Evolutionary conservation across 1,139 yeast species (phyloP).

Genomic region (Pichia sp.): DNA sequence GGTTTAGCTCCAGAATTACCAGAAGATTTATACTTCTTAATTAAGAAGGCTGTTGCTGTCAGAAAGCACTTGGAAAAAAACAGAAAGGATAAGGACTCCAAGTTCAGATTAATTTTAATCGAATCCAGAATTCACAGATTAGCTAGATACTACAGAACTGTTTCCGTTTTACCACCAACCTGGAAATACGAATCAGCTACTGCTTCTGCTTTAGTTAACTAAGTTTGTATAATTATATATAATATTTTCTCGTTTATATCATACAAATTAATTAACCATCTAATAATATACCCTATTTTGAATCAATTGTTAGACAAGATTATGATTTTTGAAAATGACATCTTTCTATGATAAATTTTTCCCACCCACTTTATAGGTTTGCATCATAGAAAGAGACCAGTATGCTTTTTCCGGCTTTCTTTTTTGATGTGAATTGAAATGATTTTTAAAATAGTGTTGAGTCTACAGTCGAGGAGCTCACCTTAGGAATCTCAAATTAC

Average conservation of each 20-base stretch:
- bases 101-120: slow-evolving; percentile 99
- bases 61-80: slow-evolving; percentile 99
- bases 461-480: too few relatives aligned
- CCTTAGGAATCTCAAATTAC: too few relatives aligned
- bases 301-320: neutral
- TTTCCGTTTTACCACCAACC: slow-evolving; percentile 98
- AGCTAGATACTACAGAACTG: slow-evolving; percentile 99
- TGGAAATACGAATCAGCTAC: slow-evolving; percentile 99
- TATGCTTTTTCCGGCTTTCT: too few relatives aligned
- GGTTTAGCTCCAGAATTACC: slow-evolving; percentile 99
- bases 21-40: slow-evolving; percentile 98
- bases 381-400: too few relatives aligned
- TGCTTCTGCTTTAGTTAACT: slow-evolving; percentile 99
- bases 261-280: too few relatives aligned
- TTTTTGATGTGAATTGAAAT: too few relatives aligned
- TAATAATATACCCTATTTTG: neutral
- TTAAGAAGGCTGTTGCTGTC: slow-evolving; percentile 99
- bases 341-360: too few relatives aligned
- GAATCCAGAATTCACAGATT: slow-evolving; percentile 99
- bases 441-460: too few relatives aligned
- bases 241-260: too few relatives aligned
- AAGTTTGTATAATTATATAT: slow-evolving; percentile 22
- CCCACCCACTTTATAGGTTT: too few relatives aligned
- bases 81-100: slow-evolving; percentile 99
- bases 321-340: neutral